A percentile compares a stretch with the other conserved stretches of the same genome.
phyloP scores from a whole-genome alignment of 208 protist genomes.

The Crithidia sp. region DNA sequence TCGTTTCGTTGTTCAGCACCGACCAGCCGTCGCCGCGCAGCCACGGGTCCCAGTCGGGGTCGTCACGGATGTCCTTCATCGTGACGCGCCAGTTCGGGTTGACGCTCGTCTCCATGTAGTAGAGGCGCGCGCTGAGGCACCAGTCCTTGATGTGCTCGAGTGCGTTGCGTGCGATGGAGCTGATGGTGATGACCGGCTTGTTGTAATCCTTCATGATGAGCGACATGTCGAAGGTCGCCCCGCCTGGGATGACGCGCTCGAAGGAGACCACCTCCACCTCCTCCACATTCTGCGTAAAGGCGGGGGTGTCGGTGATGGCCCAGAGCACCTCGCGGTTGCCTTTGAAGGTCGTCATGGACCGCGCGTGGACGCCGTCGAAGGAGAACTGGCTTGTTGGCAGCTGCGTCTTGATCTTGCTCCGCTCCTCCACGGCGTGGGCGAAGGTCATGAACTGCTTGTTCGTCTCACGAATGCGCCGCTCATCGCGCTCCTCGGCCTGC shows the following conservation, averaged over 20 bases:
- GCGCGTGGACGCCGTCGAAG: conserved; percentile 84
- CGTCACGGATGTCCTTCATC: conserved; percentile 87
- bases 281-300: conserved; percentile 93
- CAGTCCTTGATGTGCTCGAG: conserved; percentile 84
- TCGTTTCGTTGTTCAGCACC: conserved; percentile 68
- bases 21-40: conserved; percentile 68
- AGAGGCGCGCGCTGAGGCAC: conserved; percentile 76
- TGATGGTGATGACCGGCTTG: conserved; percentile 70
- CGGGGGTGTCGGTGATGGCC: conserved; percentile 87
- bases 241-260: conserved; percentile 91
- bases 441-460: conserved; percentile 90
- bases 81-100: conserved; percentile 81
- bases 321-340: conserved; percentile 84
- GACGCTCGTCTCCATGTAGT: conserved; percentile 86
- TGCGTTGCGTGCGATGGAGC: conserved; percentile 51
- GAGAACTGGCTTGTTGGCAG: conserved; percentile 82
- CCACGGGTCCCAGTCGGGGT: conserved; percentile 90
- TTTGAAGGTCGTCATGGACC: conserved; percentile 77
- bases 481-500: conserved; percentile 74
- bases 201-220: conserved; percentile 98
- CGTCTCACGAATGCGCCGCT: conserved; percentile 68
- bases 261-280: conserved; percentile 96
- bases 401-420: conserved; percentile 77
- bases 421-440: conserved; percentile 68
- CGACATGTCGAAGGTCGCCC: conserved; percentile 97